phyloP scores from a whole-genome alignment of 2,329 filamentous ascomycete genomes.

The Cladophialophora chaetospira region DNA sequence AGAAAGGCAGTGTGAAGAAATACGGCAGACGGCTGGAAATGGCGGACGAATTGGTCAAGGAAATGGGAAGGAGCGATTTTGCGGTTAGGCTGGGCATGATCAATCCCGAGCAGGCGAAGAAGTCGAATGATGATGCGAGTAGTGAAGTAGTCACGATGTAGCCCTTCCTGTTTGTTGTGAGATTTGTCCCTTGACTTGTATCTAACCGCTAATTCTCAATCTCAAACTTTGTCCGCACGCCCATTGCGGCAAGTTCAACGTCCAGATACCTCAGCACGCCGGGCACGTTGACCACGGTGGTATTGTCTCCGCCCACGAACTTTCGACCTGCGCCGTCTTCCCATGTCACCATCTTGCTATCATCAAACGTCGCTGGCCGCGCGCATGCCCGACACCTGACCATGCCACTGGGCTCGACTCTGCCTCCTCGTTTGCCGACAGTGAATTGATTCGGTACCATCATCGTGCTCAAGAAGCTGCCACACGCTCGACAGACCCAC shows the following conservation, averaged over 20 bases:
- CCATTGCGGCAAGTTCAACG: constrained; percentile 95
- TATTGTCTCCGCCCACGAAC: constrained; percentile 87
- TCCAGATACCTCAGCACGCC: constrained; percentile 92
- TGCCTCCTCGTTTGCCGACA: constrained; percentile 43
- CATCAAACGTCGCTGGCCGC: constrained; percentile 59
- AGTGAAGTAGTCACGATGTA: constrained; percentile 27
- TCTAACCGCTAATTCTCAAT: constrained; percentile 53
- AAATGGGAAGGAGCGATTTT: constrained; percentile 42
- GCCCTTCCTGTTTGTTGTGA: not conserved
- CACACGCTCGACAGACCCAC: constrained; percentile 87
- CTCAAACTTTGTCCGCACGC: constrained; percentile 89
- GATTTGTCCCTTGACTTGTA: not conserved
- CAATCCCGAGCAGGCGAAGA: constrained; percentile 13
- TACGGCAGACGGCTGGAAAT: constrained; percentile 41
- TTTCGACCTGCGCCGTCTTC: constrained; percentile 83
- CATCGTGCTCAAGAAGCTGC: constrained; percentile 86
- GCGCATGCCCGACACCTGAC: constrained; percentile 83
- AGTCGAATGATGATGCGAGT: not conserved
- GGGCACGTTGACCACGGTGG: constrained; percentile 87
- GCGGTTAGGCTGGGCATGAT: constrained; percentile 43
- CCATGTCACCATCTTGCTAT: constrained; percentile 75
- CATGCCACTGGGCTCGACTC: constrained; percentile 50
- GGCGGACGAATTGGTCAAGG: constrained; percentile 43
- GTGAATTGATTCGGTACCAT: constrained; percentile 43
- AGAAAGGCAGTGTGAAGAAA: constrained; percentile 31